Evolutionary conservation across 2,329 filamentous ascomycete genomes (phyloP), one percentile per base, ranked within the genome.

Genomic region (Fusarium solani-melongenae): DNA sequence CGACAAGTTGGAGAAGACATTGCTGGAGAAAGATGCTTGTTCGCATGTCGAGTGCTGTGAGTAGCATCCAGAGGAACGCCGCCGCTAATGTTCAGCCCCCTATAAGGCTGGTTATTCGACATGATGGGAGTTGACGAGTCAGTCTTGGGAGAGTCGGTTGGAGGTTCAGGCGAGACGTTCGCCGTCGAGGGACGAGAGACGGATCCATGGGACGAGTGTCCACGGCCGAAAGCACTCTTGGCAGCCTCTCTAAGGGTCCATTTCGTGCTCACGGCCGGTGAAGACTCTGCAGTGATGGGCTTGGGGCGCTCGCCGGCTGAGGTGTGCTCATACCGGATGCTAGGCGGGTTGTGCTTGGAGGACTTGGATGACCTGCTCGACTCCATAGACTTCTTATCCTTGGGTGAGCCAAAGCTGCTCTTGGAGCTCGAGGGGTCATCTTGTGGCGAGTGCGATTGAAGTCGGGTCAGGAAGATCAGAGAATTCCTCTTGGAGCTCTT

Each of bases 171-270:
- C 6, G 67, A 65, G 15, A 14, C 62, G 12, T 61, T 64, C n/a
- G 73, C 65, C 10, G 69, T 66, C n/a, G 74, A 76, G 15, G 70
- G 46, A 14, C 46, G 46, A n/a, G 46, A 71, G 7, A 66, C 31
- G 2, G 71, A 70, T n/a, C 62, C 55, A 20, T 75, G 62, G 1
- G 69, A 68, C 10, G 67, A 64, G 61, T 70, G 75, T 5, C 72
- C 74, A 9, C 72, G 62, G 31, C 76, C 68, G 17, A 84, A 77
- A 33, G 80, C 80, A 27, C 81, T 78, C 61, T 77, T 82, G 29
- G 82, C 81, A 14, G 81, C 81, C 61, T 82, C 82, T 62, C 76
- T 81, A 60, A 83, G 71, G 64, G 77, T 81, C 65, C 80, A 80
- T 67, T 78, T 83, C n/a, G 77, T 75, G 55, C 55, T 70, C 11